Evolutionary conservation across 148 eudicot species (phyloP).

Genomic region (Camellia lanceoleosa): DNA sequence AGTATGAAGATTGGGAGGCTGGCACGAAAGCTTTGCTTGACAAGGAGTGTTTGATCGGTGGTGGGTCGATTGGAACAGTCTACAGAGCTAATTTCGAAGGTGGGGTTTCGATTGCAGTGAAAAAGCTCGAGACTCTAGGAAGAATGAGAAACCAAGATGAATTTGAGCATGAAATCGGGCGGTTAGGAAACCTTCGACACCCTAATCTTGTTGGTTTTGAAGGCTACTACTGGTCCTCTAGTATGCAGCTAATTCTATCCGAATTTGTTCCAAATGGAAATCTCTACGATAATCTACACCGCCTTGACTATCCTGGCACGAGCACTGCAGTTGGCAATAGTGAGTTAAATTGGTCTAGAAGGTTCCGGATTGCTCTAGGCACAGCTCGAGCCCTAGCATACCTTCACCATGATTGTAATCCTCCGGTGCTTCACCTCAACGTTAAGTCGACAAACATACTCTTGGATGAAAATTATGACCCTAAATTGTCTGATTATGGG

Average conservation of each 20-base stretch:
- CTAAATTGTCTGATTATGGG: background rate
- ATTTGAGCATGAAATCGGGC: slow-evolving; percentile 84
- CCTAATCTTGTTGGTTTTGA: slow-evolving; percentile 73
- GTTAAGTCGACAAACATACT: slow-evolving; percentile 12
- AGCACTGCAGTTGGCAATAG: slow-evolving; percentile 62
- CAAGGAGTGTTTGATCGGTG: slow-evolving; percentile 75
- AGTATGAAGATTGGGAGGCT: slow-evolving; percentile 94
- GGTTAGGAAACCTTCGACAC: slow-evolving; percentile 71
- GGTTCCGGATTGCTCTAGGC: slow-evolving; percentile 78
- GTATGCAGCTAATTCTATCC: slow-evolving; percentile 73
- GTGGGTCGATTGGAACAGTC: slow-evolving; percentile 75
- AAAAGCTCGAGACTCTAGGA: slow-evolving; percentile 77
- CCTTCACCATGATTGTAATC: slow-evolving; percentile 93
- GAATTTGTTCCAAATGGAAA: slow-evolving; percentile 74
- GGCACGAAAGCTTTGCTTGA: slow-evolving; percentile 85
- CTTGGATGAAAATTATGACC: slow-evolving; percentile 3
- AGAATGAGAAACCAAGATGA: slow-evolving; percentile 85
- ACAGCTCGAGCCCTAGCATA: slow-evolving; percentile 77
- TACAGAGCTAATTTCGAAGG: slow-evolving; percentile 82
- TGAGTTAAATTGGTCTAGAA: slow-evolving; percentile 64
- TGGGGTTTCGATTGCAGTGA: slow-evolving; percentile 76
- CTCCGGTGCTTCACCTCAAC: slow-evolving; percentile 77
- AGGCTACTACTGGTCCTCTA: slow-evolving; percentile 90
- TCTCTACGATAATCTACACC: slow-evolving; percentile 69
- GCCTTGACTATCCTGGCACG: slow-evolving; percentile 66